Conservation (phyloP, 1,139 yeast species). For the Taphrina flavorubra region DNA sequence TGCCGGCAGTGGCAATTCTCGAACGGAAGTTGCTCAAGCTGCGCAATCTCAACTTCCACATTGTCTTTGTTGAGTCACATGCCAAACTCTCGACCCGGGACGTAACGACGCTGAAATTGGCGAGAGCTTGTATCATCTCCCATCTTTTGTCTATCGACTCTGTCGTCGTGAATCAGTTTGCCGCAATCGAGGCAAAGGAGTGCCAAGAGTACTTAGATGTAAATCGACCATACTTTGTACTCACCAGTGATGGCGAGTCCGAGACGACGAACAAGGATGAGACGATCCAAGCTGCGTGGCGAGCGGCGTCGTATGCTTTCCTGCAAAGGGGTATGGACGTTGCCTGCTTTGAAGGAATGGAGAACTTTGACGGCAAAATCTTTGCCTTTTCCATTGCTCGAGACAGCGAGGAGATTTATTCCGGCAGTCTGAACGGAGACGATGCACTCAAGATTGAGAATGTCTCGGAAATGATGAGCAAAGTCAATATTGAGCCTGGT, state of each 20-base stretch:
- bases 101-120: conserved; percentile 9
- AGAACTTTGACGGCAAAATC: conserved; percentile 33
- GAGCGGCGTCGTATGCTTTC: conserved; percentile 25
- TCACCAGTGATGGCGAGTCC: conserved; percentile 36
- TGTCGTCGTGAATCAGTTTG: conserved; percentile 25
- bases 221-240: conserved; percentile 41
- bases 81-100: conserved; percentile 29
- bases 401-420: conserved; percentile 20
- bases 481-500: neutral
- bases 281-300: conserved; percentile 13
- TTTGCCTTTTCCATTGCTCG: conserved; percentile 31
- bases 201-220: conserved; percentile 38
- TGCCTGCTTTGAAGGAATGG: conserved; percentile 29
- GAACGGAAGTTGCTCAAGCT: conserved; percentile 36
- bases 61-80: conserved; percentile 37
- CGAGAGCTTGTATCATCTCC: conserved; percentile 22
- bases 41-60: conserved; percentile 34
- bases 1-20: conserved; percentile 34
- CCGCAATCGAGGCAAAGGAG: conserved; percentile 22
- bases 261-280: neutral
- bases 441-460: conserved; percentile 11
- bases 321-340: conserved; percentile 32
- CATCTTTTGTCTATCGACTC: conserved; percentile 27
- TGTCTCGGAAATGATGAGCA: conserved; percentile 8
- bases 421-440: conserved; percentile 15